Percentiles rank a stretch among this genome's conserved stretches.
Conservation (phyloP, 2,329 filamentous ascomycete species). For the Penicillium paneum region DNA sequence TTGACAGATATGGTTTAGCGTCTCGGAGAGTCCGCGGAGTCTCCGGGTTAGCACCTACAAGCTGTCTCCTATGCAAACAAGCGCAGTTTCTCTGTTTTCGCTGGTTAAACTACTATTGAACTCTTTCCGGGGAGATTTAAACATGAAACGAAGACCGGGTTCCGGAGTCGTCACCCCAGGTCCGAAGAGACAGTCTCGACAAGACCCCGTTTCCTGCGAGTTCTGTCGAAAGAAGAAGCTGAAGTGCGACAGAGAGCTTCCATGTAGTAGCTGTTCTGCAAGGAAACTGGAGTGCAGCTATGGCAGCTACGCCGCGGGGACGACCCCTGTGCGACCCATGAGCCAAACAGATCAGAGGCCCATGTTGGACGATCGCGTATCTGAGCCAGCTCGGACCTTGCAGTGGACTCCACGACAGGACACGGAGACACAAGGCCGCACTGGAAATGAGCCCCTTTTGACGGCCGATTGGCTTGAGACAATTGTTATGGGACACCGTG, state of each 20-base stretch:
- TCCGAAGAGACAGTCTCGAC: constrained; percentile 24
- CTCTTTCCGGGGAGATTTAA: neutral
- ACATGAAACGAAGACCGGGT: constrained; percentile 25
- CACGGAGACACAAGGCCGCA: neutral
- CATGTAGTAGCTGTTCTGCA: constrained; percentile 49
- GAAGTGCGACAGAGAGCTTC: constrained; percentile 53
- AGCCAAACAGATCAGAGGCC: neutral
- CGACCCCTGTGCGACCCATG: neutral
- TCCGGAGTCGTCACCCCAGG: neutral
- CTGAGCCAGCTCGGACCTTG: neutral
- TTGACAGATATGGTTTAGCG: neutral
- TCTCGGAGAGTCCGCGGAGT: constrained; percentile 26
- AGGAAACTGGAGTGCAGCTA: constrained; percentile 31
- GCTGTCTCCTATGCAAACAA: neutral
- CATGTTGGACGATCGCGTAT: neutral
- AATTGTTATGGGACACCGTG: constrained; percentile 30
- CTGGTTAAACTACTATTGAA: neutral
- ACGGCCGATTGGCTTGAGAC: constrained; percentile 32
- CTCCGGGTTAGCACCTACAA: constrained; percentile 12
- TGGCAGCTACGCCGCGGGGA: neutral
- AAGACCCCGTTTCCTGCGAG: constrained; percentile 42
- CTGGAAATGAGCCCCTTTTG: constrained; percentile 18
- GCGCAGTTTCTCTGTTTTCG: neutral
- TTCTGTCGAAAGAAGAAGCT: constrained; percentile 47
- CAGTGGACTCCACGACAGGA: neutral